phyloP scores from a whole-genome alignment of 2,329 filamentous ascomycete genomes.

The Diaporthe ampelina region DNA sequence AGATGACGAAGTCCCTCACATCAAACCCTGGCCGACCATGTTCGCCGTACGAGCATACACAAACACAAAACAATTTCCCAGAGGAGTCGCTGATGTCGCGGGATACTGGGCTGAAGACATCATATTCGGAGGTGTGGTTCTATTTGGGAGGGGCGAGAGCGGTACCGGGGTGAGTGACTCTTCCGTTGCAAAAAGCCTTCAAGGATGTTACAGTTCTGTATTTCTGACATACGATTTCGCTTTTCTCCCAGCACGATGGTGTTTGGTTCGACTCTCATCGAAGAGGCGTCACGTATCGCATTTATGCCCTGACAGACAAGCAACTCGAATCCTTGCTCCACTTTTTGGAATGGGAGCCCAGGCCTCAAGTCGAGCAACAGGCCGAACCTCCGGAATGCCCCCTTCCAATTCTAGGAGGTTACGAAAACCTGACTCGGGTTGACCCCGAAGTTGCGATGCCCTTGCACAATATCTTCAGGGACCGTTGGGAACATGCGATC shows the following conservation, averaged over 20 bases:
- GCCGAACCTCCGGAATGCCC: not conserved
- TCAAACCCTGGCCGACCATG: too few relatives aligned
- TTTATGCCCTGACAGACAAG: not conserved
- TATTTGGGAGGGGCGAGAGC: conserved; percentile 43
- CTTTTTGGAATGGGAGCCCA: not conserved
- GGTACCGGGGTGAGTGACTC: conserved; percentile 1
- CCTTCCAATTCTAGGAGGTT: not conserved
- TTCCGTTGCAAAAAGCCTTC: not conserved
- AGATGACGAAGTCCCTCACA: too few relatives aligned
- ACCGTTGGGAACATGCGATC: conserved; percentile 12
- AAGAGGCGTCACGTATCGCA: not conserved
- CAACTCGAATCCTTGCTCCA: not conserved
- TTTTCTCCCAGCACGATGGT: not conserved
- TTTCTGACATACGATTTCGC: not conserved
- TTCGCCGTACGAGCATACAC: too few relatives aligned
- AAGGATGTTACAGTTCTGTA: too few relatives aligned
- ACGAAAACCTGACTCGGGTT: not conserved
- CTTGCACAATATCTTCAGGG: not conserved
- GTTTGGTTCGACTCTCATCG: conserved; percentile 6
- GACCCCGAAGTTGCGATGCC: not conserved
- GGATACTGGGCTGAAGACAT: conserved; percentile 50
- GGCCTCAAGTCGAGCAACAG: too few relatives aligned
- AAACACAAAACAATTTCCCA: conserved; percentile 48
- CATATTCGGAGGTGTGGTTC: conserved; percentile 47
- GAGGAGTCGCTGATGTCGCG: conserved; percentile 47